A percentile compares a stretch with the other conserved stretches of the same genome.
These are phyloP conservation scores for Botrytis squamosa DNA, from an alignment of 2,329 filamentous ascomycete species.

Conservation along the genomic window DNA sequence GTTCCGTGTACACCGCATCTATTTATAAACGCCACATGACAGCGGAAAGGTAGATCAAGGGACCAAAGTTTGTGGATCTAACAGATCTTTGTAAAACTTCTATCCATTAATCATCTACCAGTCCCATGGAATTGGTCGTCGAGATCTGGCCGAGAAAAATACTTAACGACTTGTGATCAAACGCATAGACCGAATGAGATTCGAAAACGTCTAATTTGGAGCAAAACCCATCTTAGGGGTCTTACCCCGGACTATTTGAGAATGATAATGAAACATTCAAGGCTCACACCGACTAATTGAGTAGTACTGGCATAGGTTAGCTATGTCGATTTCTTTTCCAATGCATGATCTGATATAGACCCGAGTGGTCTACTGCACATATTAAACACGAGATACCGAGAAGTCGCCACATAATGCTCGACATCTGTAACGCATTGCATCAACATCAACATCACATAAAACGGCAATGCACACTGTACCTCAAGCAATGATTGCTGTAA, in stretches of 20 bases:
- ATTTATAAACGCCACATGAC: not conserved
- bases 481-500: not conserved
- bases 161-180: not conserved
- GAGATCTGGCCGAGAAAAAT: not conserved
- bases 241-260: not conserved
- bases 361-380: not conserved
- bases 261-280: not conserved
- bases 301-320: not conserved
- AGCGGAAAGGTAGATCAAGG: slow-evolving; percentile 1
- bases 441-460: not conserved
- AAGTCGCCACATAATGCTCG: slow-evolving; percentile 3
- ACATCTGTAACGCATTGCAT: slow-evolving; percentile 12
- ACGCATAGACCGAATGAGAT: not conserved
- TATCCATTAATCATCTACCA: not conserved
- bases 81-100: not conserved
- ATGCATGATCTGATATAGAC: not conserved
- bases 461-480: not conserved
- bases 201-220: not conserved
- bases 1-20: not conserved
- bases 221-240: not conserved
- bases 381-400: not conserved
- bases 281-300: slow-evolving; percentile 1
- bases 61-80: not conserved
- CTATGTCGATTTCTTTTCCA: not conserved
- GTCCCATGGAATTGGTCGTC: not conserved